Conservation (phyloP, 345 rosid genomes). For the Corymbia maculata region DNA sequence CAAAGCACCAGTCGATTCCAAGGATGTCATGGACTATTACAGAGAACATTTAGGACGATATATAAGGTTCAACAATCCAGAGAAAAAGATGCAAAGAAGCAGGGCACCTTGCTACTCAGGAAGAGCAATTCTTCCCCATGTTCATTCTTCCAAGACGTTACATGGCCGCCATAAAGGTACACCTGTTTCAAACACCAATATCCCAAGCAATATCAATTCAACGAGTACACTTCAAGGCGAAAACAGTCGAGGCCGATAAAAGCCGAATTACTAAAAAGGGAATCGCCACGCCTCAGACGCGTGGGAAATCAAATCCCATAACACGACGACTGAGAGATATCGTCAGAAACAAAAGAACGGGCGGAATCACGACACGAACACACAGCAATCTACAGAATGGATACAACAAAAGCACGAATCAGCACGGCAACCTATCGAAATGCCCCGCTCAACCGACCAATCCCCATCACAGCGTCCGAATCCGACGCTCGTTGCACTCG, state of each 20-base stretch:
- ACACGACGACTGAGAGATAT: not conserved
- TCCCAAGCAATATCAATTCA: not conserved
- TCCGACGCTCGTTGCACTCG: not conserved
- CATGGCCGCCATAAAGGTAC: conserved; percentile 74
- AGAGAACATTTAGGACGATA: not conserved
- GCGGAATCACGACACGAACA: not conserved
- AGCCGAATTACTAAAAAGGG: not conserved
- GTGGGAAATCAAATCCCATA: not conserved
- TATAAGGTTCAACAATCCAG: not conserved
- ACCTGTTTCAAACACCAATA: conserved; percentile 25
- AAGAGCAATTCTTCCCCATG: conserved; percentile 74
- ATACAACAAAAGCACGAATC: not conserved
- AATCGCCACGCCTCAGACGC: not conserved
- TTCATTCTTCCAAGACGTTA: conserved; percentile 84
- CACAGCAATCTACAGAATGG: not conserved
- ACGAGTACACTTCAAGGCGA: not conserved
- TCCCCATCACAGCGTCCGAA: not conserved
- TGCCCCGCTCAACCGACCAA: not conserved
- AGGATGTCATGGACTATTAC: not conserved
- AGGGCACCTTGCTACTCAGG: conserved; percentile 63
- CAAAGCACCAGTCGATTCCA: not conserved
- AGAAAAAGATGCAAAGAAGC: not conserved
- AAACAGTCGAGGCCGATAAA: not conserved
- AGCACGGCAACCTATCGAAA: not conserved
- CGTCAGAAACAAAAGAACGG: not conserved